Conservation (phyloP, 1,284 basidiomycete genomes). For the Fomitopsis pinicola region DNA sequence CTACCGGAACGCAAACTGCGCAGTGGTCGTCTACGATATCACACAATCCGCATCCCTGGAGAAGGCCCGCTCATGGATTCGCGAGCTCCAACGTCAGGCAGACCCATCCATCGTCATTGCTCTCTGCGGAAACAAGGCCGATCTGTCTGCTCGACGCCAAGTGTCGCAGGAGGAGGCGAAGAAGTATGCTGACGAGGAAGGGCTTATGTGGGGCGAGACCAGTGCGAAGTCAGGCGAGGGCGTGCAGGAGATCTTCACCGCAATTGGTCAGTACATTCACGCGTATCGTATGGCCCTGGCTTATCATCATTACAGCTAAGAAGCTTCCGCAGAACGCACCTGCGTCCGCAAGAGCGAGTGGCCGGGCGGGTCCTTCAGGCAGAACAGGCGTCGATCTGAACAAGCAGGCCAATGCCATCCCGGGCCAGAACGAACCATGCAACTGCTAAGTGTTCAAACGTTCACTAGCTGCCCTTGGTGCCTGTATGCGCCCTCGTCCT, state of each 20-base stretch:
- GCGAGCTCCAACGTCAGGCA: constrained; percentile 94
- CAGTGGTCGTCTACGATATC: constrained; percentile 85
- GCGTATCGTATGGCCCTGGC: constrained; percentile 2
- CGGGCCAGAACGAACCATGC: constrained; percentile 60
- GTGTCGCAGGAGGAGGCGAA: constrained; percentile 84
- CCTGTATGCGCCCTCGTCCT: neutral
- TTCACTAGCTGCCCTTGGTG: neutral
- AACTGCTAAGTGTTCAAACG: constrained; percentile 52
- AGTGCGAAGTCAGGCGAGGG: constrained; percentile 93
- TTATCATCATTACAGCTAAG: constrained; percentile 52
- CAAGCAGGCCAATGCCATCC: constrained; percentile 47
- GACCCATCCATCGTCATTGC: constrained; percentile 96
- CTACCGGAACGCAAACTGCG: constrained; percentile 86
- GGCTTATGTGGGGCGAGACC: constrained; percentile 93
- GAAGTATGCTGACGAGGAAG: constrained; percentile 93
- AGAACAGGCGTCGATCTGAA: constrained; percentile 71
- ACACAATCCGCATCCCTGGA: constrained; percentile 86
- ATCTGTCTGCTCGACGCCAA: constrained; percentile 79
- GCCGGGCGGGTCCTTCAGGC: constrained; percentile 41
- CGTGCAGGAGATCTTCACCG: constrained; percentile 84
- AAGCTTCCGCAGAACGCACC: constrained; percentile 76
- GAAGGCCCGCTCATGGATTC: constrained; percentile 96
- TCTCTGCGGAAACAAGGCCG: constrained; percentile 93
- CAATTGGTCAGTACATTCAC: constrained; percentile 61
- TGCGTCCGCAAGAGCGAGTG: constrained; percentile 51